A percentile compares a stretch with the other conserved stretches of the same genome.
Evolutionary conservation across 163 green algal species (phyloP).

Genomic region (Scenedesmus sp.): DNA sequence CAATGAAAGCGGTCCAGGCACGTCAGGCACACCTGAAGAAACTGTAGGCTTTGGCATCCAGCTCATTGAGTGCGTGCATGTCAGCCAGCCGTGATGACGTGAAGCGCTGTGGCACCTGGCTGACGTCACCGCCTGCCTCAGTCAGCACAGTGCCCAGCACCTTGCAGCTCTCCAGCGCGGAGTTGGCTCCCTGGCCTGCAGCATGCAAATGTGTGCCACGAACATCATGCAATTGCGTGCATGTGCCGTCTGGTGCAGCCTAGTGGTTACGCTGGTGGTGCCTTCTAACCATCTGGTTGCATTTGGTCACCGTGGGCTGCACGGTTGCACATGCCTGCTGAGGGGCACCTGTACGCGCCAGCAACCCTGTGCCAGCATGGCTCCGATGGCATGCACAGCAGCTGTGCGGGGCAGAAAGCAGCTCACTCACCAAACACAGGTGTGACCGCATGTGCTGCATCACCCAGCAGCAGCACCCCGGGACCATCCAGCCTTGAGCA

Average conservation of each 20-base stretch:
- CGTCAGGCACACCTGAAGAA: conserved; percentile 57
- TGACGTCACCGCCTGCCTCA: conserved; percentile 29
- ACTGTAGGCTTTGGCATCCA: conserved; percentile 56
- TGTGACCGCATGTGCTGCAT: conserved; percentile 69
- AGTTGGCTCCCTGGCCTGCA: conserved; percentile 62
- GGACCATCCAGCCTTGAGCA: conserved; percentile 55
- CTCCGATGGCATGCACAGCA: not conserved
- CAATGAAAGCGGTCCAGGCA: no score
- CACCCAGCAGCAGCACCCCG: conserved; percentile 60
- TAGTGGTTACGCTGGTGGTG: not conserved
- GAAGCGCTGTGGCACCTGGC: conserved; percentile 56
- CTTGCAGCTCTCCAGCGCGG: conserved; percentile 56
- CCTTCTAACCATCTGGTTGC: not conserved
- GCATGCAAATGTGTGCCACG: not conserved
- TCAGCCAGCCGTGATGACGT: conserved; percentile 49
- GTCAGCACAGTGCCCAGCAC: conserved; percentile 63
- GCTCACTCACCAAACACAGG: conserved; percentile 53
- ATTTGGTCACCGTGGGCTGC: no score
- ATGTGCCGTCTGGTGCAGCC: not conserved
- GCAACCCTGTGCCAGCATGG: not conserved
- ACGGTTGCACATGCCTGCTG: not conserved
- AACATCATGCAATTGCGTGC: not conserved
- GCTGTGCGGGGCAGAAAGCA: not conserved
- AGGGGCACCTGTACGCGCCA: not conserved
- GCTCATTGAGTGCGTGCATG: conserved; percentile 57